Evolutionary conservation across 202 grass and related monocot species (phyloP).

Genomic region (Zizania palustris): DNA sequence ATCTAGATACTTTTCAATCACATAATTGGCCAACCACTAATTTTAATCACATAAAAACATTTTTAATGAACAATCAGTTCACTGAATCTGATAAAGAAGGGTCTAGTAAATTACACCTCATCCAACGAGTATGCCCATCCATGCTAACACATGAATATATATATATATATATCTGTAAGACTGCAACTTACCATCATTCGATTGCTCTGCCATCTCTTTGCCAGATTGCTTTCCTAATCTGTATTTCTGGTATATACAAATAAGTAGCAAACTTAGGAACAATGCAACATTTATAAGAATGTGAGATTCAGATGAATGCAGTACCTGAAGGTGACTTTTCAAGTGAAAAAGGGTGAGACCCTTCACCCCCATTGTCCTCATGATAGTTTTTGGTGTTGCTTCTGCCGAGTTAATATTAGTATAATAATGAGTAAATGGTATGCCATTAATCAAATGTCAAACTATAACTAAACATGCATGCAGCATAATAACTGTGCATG

Average conservation of each 20-base stretch:
- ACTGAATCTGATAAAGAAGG: neutral
- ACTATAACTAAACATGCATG: slow-evolving; percentile 13
- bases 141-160: slow-evolving; percentile 21
- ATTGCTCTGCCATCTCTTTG: slow-evolving; percentile 70
- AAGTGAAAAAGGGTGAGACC: slow-evolving; percentile 76
- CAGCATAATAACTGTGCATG: neutral
- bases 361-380: slow-evolving; percentile 79
- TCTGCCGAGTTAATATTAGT: slow-evolving; percentile 40
- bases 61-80: neutral
- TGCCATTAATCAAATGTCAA: slow-evolving; percentile 5
- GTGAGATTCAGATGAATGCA: neutral
- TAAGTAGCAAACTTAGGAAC: slow-evolving; percentile 36
- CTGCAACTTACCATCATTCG: slow-evolving; percentile 59
- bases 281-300: slow-evolving; percentile 12
- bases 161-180: too few species aligned
- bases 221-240: slow-evolving; percentile 68
- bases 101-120: neutral
- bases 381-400: slow-evolving; percentile 68
- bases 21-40: neutral
- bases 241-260: slow-evolving; percentile 64
- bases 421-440: neutral
- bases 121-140: slow-evolving; percentile 1
- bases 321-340: slow-evolving; percentile 80
- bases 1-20: neutral
- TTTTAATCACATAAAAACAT: neutral